Base-by-base conservation (phyloP, 331 rosid species). In the Spiraea crenata region DNA sequence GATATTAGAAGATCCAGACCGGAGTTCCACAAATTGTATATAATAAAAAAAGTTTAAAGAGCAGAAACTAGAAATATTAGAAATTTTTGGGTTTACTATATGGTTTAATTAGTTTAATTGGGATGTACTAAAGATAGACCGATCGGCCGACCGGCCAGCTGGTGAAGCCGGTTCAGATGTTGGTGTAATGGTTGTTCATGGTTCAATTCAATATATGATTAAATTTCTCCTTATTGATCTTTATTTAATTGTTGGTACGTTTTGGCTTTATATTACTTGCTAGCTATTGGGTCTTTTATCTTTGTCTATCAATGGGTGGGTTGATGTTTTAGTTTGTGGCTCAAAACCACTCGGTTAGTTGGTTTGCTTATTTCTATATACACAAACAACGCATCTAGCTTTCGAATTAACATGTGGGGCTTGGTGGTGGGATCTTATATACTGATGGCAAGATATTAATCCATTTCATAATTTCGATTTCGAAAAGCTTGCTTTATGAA, bases 101-200 rank as follows among this genome's bases (percentile, higher is more conserved):
- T 10, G 17, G 20, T 49, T 61, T 59, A 19, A 67, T 11, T 5
- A 39, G 16, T 25, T 25, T 25, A 25, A 25, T 25, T 25, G 56
- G 68, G 11, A 13, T 4, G 20, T 8, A 5, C 6, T 65, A 7
- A n/a, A 16, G 14, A 67, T 25, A 16, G 20, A 71, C 65, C 63
- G 57, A 61, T 34, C 65, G 71, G 48, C 45, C 71, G 61, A 55
- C 76, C 39, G 54, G 55, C 56, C 77, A 44, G 72, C 74, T 51
- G 25, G 40, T 47, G 20, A 15, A 5, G 73, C 83, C 73, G 77
- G 74, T 82, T 69, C 79, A 47, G 70, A 78, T 67, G 76, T 62
- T 74, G 85, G n/a, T 41, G 76, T 20, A 50, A 78, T 44, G 63
- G 50, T 58, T 40, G 74, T 25, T 25, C 31, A 25, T 50, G 51